A percentile compares a stretch with the other conserved stretches of the same genome.
Conservation (phyloP, 768 basidiomycete genomes). For the Russula emetica region DNA sequence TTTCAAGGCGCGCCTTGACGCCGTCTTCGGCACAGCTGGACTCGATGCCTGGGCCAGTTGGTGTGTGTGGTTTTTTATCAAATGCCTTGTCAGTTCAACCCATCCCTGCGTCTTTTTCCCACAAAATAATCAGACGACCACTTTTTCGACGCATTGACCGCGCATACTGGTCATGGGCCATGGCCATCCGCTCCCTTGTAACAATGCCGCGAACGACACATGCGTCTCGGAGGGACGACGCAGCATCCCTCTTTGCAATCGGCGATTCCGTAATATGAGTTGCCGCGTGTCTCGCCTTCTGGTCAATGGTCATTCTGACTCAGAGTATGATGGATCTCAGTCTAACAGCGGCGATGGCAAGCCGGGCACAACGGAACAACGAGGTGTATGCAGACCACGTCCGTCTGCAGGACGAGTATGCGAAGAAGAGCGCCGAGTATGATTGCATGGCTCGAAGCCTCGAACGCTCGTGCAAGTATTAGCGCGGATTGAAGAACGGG, state of each 20-base stretch:
- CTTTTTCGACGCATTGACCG: conserved; percentile 49
- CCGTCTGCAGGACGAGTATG: conserved; percentile 75
- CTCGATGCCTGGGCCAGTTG: conserved; percentile 42
- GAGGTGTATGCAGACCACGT: conserved; percentile 92
- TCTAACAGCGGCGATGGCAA: conserved; percentile 84
- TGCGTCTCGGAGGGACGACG: conserved; percentile 43
- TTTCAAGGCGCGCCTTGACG: conserved; percentile 40
- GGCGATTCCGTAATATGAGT: conserved; percentile 43
- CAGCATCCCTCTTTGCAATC: conserved; percentile 35
- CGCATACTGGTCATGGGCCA: conserved; percentile 47
- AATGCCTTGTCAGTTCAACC: conserved; percentile 13
- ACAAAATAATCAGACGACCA: conserved; percentile 40
- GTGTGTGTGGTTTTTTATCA: conserved; percentile 33
- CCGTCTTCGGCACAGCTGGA: conserved; percentile 40
- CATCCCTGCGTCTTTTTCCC: no score
- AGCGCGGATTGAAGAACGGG: conserved; percentile 87
- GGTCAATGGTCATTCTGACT: conserved; percentile 41
- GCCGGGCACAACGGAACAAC: conserved; percentile 73
- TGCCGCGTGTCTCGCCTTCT: neutral
- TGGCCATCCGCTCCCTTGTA: conserved; percentile 45
- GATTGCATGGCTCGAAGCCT: conserved; percentile 83
- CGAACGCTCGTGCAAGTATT: conserved; percentile 73
- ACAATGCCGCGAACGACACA: conserved; percentile 35
- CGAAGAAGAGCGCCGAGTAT: conserved; percentile 74
- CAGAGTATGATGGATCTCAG: conserved; percentile 68